Conservation (phyloP, 1,139 yeast species). For the Yamadazyma oceani region DNA sequence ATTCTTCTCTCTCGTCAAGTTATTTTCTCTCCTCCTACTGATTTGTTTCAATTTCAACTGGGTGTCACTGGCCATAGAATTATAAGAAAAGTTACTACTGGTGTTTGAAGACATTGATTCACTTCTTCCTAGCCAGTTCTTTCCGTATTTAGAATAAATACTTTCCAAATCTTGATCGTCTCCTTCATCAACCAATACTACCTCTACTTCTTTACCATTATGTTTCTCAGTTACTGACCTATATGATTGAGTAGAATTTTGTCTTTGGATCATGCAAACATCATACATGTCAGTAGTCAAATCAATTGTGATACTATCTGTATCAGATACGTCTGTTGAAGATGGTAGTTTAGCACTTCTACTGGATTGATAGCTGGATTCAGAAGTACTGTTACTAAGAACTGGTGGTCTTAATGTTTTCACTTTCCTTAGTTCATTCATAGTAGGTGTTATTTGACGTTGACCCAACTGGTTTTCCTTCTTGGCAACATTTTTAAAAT, state of each 20-base stretch:
- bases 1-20: conserved; percentile 4
- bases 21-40: neutral
- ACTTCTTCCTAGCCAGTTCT: conserved; percentile 29
- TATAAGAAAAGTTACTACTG: conserved; percentile 15
- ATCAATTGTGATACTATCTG: conserved; percentile 43
- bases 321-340: conserved; percentile 28
- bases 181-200: conserved; percentile 45
- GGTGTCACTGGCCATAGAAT: conserved; percentile 16
- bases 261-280: conserved; percentile 36
- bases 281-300: conserved; percentile 43
- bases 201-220: conserved; percentile 47
- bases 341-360: conserved; percentile 22
- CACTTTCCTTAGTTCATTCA: conserved; percentile 11
- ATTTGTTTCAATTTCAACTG: conserved; percentile 20
- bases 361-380: conserved; percentile 34
- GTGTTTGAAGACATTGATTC: conserved; percentile 14
- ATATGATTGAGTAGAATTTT: conserved; percentile 36
- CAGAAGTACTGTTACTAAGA: conserved; percentile 14
- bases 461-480: conserved; percentile 8
- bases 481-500: conserved; percentile 36
- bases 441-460: conserved; percentile 14
- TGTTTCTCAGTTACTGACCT: conserved; percentile 41
- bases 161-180: conserved; percentile 33
- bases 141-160: conserved; percentile 45
- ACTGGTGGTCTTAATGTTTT: conserved; percentile 3